A percentile compares a stretch with the other conserved stretches of the same genome.
phyloP scores from a whole-genome alignment of 2,329 filamentous ascomycete species.

The Fusarium stilboides region DNA sequence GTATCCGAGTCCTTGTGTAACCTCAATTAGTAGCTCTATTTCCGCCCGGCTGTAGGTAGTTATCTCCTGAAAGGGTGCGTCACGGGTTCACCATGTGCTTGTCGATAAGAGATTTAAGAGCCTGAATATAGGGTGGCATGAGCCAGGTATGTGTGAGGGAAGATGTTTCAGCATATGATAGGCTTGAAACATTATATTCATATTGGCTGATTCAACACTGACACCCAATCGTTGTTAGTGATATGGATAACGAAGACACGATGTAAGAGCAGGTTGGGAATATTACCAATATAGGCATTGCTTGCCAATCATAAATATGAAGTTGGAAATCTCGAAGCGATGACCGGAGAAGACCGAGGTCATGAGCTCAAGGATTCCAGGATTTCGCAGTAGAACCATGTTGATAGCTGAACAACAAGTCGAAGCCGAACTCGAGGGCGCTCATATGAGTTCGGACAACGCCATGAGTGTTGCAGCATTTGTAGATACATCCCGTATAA shows the following conservation, averaged over 20 bases:
- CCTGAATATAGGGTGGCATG: conserved; percentile 9
- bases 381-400: conserved; percentile 18
- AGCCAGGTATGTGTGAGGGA: neutral
- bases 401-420: conserved; percentile 2
- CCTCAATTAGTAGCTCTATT: conserved; percentile 12
- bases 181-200: conserved; percentile 20
- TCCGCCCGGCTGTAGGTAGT: conserved; percentile 9
- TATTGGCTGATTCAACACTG: neutral
- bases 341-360: neutral
- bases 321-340: neutral
- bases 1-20: conserved; percentile 15
- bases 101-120: conserved; percentile 8
- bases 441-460: conserved; percentile 28
- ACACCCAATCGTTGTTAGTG: conserved; percentile 7
- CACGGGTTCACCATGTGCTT: conserved; percentile 1
- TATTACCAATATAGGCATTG: neutral
- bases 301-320: neutral
- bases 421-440: conserved; percentile 29
- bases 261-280: neutral
- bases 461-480: conserved; percentile 18
- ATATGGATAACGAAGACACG: neutral
- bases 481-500: conserved; percentile 14
- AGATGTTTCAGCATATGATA: conserved; percentile 20
- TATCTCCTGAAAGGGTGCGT: conserved; percentile 8
- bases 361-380: conserved; percentile 18